These are phyloP conservation scores for Mortierella sp. DNA, from an alignment of 371 early-diverging fungal species.

Conservation along the genomic window DNA sequence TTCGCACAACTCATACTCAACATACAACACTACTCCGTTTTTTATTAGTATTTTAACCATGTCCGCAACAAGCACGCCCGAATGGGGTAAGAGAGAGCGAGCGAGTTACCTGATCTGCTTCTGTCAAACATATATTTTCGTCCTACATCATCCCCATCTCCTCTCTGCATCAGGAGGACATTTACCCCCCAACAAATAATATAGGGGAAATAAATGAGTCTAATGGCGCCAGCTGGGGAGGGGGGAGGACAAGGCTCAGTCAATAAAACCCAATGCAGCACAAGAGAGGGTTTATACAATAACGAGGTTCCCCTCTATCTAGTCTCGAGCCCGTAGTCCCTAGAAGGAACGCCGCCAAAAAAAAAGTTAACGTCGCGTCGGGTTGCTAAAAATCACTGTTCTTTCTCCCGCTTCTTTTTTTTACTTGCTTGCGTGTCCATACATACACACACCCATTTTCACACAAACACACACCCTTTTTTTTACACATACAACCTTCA, in stretches of 20 bases:
- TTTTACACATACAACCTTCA: not conserved
- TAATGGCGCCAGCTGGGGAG: not conserved
- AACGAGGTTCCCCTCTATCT: conserved; percentile 5
- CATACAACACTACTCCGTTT: not conserved
- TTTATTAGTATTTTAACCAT: conserved; percentile 20
- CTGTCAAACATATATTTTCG: not conserved
- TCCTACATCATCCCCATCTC: not conserved
- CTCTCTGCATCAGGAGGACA: not conserved
- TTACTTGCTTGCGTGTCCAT: not conserved
- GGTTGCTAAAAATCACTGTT: not conserved
- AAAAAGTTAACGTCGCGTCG: not conserved
- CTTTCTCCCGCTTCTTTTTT: not conserved
- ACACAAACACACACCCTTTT: not conserved
- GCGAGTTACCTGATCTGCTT: not conserved
- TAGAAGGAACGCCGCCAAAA: conserved; percentile 5
- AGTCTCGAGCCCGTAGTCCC: conserved; percentile 10
- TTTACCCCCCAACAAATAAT: not conserved
- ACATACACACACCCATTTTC: not conserved
- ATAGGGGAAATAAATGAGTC: not conserved
- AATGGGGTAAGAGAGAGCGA: conserved; percentile 42
- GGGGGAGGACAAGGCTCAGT: conserved; percentile 4
- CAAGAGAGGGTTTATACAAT: not conserved
- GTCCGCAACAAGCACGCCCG: conserved; percentile 38
- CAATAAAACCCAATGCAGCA: conserved; percentile 1
- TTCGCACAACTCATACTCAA: not conserved